These are phyloP conservation scores for Candida endomychidarum DNA, from an alignment of 805 yeast species.

Conservation along the genomic window DNA sequence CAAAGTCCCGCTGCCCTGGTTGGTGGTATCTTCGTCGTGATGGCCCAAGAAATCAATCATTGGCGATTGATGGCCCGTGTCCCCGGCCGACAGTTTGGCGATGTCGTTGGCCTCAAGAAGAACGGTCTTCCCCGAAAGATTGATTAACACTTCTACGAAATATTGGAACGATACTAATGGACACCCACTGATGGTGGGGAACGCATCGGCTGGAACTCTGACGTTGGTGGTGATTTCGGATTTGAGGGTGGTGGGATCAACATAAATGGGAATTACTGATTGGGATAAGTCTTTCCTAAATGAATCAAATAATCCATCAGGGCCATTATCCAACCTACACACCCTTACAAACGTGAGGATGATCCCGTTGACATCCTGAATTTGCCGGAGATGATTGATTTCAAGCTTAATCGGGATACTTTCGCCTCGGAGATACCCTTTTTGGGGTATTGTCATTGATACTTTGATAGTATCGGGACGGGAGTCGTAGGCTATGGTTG, in stretches of 20 bases:
- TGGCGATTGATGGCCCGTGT: constrained; percentile 16
- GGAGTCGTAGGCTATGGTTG: constrained; percentile 12
- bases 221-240: constrained; percentile 62
- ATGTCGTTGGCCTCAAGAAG: constrained; percentile 24
- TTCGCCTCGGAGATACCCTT: constrained; percentile 82
- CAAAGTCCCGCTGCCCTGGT: constrained; percentile 4
- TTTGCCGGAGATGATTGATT: constrained; percentile 67
- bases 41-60: constrained; percentile 12
- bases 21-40: not conserved
- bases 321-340: constrained; percentile 60
- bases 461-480: constrained; percentile 36
- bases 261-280: constrained; percentile 68
- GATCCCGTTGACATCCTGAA: constrained; percentile 69
- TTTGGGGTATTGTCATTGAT: constrained; percentile 42
- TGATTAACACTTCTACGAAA: constrained; percentile 79
- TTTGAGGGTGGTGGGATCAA: constrained; percentile 63
- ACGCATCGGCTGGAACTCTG: constrained; percentile 78
- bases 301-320: constrained; percentile 63
- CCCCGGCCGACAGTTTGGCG: constrained; percentile 7
- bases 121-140: constrained; percentile 62
- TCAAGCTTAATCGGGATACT: constrained; percentile 67
- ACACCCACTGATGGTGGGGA: constrained; percentile 77
- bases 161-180: constrained; percentile 78
- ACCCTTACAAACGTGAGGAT: constrained; percentile 79
- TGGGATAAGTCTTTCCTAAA: constrained; percentile 85